These are phyloP conservation scores for Wickerhamomyces xylosicus DNA, from an alignment of 805 yeast species.

Conservation along the genomic window DNA sequence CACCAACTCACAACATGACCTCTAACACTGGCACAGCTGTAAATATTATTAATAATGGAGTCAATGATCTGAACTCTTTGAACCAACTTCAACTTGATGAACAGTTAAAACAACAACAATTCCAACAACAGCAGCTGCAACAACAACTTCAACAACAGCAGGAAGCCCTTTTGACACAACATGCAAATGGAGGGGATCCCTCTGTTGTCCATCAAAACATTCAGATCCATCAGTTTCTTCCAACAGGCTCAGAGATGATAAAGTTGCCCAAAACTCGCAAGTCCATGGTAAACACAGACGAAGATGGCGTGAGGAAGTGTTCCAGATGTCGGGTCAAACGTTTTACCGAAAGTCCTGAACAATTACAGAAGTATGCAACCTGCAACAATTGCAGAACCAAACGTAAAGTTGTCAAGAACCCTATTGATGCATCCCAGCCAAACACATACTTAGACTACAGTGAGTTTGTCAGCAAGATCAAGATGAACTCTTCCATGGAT, in stretches of 20 bases:
- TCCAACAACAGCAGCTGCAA: no score
- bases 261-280: not conserved
- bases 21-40: no score
- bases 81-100: no score
- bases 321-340: slow-evolving; percentile 34
- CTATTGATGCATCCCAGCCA: slow-evolving; percentile 6
- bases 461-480: slow-evolving; percentile 23
- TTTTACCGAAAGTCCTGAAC: slow-evolving; percentile 21
- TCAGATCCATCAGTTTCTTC: not conserved
- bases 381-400: slow-evolving; percentile 29
- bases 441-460: slow-evolving; percentile 25
- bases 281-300: not conserved
- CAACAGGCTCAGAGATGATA: no score
- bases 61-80: no score
- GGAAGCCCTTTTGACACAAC: no score
- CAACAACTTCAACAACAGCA: no score
- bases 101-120: no score
- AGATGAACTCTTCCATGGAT: slow-evolving; percentile 25
- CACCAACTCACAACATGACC: no score
- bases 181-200: no score
- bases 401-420: slow-evolving; percentile 23
- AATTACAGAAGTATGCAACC: slow-evolving; percentile 30
- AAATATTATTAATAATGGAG: no score
- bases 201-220: no score
- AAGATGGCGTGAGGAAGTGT: slow-evolving; percentile 24